phyloP scores from a whole-genome alignment of 805 yeast species.

The Sugiyamaella lignohabitans region DNA sequence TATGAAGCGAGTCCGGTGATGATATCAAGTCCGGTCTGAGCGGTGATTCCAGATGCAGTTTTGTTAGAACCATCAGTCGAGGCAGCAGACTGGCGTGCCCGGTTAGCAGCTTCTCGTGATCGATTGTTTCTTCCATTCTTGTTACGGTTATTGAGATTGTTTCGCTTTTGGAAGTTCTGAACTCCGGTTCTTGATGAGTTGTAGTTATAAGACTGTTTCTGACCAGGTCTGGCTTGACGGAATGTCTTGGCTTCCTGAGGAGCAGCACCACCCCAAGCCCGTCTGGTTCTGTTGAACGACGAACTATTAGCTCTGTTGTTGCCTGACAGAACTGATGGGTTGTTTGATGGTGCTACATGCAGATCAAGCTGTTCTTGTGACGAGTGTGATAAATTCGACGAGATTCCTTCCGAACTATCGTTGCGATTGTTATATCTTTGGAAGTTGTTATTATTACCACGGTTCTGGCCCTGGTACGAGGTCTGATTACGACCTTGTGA shows the following conservation, averaged over 20 bases:
- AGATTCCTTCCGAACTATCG: no score
- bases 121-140: background rate
- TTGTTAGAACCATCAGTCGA: background rate
- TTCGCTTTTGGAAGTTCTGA: background rate
- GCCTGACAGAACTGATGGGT: background rate
- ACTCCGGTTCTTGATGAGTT: background rate
- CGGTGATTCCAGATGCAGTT: background rate
- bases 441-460: no score
- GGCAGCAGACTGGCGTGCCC: background rate
- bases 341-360: conserved; percentile 4
- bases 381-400: background rate
- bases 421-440: background rate
- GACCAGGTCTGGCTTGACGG: background rate
- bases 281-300: background rate
- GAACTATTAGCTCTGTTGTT: no score
- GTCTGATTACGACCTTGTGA: background rate
- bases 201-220: background rate
- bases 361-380: conserved; percentile 9
- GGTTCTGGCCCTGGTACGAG: background rate
- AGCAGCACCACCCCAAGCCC: conserved; percentile 1
- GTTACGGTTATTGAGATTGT: background rate
- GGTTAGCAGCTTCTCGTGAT: no score
- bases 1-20: background rate
- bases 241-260: background rate
- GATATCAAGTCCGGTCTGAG: background rate